Evolutionary conservation across 139 green algal species (phyloP).

Genomic region (Auxenochlorella pyrenoidosa): DNA sequence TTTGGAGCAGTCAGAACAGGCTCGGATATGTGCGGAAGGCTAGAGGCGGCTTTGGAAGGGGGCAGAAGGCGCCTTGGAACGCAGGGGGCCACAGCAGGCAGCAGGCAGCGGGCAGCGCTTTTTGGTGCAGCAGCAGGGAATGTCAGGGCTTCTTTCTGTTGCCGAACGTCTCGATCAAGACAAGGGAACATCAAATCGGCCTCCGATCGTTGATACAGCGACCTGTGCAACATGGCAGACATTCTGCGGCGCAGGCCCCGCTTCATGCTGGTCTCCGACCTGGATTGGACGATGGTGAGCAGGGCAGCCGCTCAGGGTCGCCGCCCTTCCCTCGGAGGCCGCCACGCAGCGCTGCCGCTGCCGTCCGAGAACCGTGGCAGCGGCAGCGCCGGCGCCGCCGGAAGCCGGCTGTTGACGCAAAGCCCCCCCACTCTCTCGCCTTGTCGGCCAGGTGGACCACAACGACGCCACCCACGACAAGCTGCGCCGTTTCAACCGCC

Average conservation of each 20-base stretch:
- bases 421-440: neutral
- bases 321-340: no score
- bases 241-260: constrained; percentile 30
- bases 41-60: neutral
- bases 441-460: constrained; percentile 78
- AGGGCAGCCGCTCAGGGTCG: no score
- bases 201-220: neutral
- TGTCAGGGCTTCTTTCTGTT: neutral
- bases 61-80: neutral
- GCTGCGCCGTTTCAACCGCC: constrained; percentile 77
- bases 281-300: constrained; percentile 92
- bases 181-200: neutral
- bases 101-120: neutral
- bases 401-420: neutral
- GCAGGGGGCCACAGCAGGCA: neutral
- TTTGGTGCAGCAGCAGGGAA: neutral
- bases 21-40: neutral
- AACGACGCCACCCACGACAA: constrained; percentile 71
- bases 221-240: constrained; percentile 18
- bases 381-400: neutral
- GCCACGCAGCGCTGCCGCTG: no score
- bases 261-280: constrained; percentile 88
- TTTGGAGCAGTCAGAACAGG: no score
- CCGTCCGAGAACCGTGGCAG: no score
- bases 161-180: neutral